Evolutionary conservation across 768 basidiomycete genomes (phyloP), one percentile per base, ranked within the genome.

Genomic region (Trametes elegans): DNA sequence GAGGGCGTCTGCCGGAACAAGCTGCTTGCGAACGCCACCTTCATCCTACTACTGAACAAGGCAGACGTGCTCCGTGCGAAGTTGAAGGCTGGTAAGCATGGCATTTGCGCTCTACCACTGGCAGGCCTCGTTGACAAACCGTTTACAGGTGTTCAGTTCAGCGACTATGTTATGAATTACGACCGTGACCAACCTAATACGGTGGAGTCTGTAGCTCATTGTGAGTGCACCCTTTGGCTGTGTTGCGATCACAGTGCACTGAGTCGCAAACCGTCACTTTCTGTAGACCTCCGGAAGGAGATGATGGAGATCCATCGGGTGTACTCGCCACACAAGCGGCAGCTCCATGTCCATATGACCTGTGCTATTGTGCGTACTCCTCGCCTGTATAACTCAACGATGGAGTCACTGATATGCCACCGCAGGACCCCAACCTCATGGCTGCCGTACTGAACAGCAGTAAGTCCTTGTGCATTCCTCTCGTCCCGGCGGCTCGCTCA

Each of bases 1-100:
- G 75, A 80, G 62, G 70, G 70, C 40, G 73, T 84, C 23, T 83
- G 81, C 60, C 71, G 73, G 61, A 82, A 80, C 64, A 79, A 77
- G 58, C 68, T 83, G 14, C 74, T 85, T 3, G 70, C 73, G 11
- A 66, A 70, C 0, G 77, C 82, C 21, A 77, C 79, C 55, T 73
- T 84, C 49, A 77, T 84, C 35, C 68, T 85, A 13, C 76, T 84
- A 62, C 72, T 84, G 16, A 83, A 83, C 71, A 83, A 84, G 61
- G 69, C 74, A 42, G 83, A 85, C 63, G 74, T 85, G 53, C 69
- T 85, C 26, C 74, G 77, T 26, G 67, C 71, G 11, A 83, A 84
- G 63, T 68, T 85, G 7, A 69, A 71, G 53, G 65, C 60, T 1
- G 51, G 51, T 44, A 53, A 14, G 41, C 10, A n/a, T n/a, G 16